phyloP scores from a whole-genome alignment of 78 protist species.

The Pigoraptor vietnamica region DNA sequence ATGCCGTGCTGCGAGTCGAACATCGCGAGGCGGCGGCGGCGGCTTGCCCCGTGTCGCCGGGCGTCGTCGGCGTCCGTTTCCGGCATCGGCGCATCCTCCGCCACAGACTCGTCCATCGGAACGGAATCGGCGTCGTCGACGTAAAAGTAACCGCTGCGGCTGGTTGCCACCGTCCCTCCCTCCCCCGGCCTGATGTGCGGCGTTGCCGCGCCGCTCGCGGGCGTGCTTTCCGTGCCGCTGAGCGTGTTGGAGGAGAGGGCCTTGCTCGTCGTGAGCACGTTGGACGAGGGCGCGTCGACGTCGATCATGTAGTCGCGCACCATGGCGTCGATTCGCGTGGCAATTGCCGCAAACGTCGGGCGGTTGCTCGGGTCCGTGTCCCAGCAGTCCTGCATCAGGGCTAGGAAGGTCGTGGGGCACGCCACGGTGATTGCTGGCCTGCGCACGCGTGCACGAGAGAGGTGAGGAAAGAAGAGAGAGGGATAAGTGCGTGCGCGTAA shows the following conservation, averaged over 20 bases:
- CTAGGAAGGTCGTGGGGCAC: not conserved
- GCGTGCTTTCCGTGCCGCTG: not conserved
- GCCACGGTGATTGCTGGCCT: not conserved
- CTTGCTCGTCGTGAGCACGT: no score
- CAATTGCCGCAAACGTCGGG: not conserved
- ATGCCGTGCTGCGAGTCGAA: not conserved
- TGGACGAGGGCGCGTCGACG: not conserved
- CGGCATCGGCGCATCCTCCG: not conserved
- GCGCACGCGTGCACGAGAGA: not conserved
- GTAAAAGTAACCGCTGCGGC: not conserved
- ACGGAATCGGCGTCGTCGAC: not conserved
- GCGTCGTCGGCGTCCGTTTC: not conserved
- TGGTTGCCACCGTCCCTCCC: not conserved
- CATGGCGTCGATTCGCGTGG: not conserved
- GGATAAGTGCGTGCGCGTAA: no score
- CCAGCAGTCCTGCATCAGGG: not conserved
- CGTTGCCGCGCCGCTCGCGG: not conserved
- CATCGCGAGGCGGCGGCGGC: not conserved
- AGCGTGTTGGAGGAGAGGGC: not conserved
- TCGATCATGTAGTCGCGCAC: not conserved
- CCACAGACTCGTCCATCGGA: not conserved
- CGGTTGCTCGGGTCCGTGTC: not conserved
- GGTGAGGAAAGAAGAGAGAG: not conserved
- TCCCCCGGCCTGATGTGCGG: not conserved
- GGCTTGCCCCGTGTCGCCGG: not conserved